Evolutionary conservation across 352 stramenopile species (phyloP), one percentile per base, ranked within the genome.

Genomic region (Globisporangium abappressorium): DNA sequence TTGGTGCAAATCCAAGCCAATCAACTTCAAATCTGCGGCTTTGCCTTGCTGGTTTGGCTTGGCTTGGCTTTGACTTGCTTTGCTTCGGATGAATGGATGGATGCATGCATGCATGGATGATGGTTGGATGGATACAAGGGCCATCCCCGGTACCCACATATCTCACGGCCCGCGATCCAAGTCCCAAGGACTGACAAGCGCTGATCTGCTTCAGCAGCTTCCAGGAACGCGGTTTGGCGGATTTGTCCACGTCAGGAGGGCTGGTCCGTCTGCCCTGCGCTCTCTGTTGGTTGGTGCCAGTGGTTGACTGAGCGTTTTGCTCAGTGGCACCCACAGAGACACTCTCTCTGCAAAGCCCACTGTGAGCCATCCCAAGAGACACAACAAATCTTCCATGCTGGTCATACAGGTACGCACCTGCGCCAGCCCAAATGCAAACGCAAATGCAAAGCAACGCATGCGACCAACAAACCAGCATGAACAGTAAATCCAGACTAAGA

Each of bases 101-200:
- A 47, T 47, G 41, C 14, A 46, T 46, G 15, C 4, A 49, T 49
- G 41, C 33, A 36, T 30, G 47, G n/a, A 55, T 30, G 26, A 26
- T 38, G 26, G 26, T 33, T 22, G 18, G 56, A 61, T 61, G 56
- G 56, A 61, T 61, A 61, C 30, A 61, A 41, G 33, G 51, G 20
- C 54, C 54, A 59, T 59, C 54, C 30, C 28, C 51, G 5, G 43
- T 51, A 51, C 18, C 22, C 56, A 61, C 56, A 47, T 38, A 61
- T 61, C 28, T 61, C 56, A 43, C 56, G 18, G 33, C 20, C 9
- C 1, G 24, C 26, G 53, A 36, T 30, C 12, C 24, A 38, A 38
- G 24, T 18, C 26, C 22, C 9, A 56, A 26, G 15, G 7, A n/a
- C 47, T 28, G 47, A 49, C 41, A 22, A n/a, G 43, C 43, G 2